These are phyloP conservation scores for Boletus sp. DNA, from an alignment of 768 basidiomycete species.

Conservation along the genomic window DNA sequence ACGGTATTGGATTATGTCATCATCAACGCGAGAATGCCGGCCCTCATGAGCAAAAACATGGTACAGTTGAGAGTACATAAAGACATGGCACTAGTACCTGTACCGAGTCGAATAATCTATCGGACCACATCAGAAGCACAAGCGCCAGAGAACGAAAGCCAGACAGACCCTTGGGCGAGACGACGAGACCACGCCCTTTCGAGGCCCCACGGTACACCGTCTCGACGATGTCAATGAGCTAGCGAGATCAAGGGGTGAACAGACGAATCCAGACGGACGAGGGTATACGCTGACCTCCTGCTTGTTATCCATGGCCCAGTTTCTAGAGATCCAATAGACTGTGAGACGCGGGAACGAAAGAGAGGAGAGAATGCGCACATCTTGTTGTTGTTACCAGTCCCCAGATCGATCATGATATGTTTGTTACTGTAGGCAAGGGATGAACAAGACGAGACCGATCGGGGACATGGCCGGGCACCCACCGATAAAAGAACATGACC, in stretches of 20 bases:
- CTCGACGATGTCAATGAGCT: constrained; percentile 98
- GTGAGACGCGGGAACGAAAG: not conserved
- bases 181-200: constrained; percentile 96
- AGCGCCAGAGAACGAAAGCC: rapidly evolving
- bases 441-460: not conserved
- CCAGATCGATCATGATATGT: constrained; percentile 99
- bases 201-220: constrained; percentile 98
- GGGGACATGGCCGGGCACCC: constrained; percentile 21
- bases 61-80: too few relatives aligned
- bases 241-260: not conserved
- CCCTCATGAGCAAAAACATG: too few relatives aligned
- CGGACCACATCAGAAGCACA: not conserved
- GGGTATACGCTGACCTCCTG: constrained; percentile 67
- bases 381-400: constrained; percentile 99
- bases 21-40: constrained; percentile 25
- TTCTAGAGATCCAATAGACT: constrained; percentile 45
- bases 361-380: constrained; percentile 55
- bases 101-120: constrained; percentile 81
- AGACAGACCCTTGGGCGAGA: constrained; percentile 84
- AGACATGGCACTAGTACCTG: constrained; percentile 49
- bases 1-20: constrained; percentile 23
- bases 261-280: not conserved
- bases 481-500: constrained; percentile 99
- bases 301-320: constrained; percentile 99
- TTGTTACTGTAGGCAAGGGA: constrained; percentile 63